Evolutionary conservation across 169 alveolate species (phyloP).

Genomic region (Plasmodium chabaudi): DNA sequence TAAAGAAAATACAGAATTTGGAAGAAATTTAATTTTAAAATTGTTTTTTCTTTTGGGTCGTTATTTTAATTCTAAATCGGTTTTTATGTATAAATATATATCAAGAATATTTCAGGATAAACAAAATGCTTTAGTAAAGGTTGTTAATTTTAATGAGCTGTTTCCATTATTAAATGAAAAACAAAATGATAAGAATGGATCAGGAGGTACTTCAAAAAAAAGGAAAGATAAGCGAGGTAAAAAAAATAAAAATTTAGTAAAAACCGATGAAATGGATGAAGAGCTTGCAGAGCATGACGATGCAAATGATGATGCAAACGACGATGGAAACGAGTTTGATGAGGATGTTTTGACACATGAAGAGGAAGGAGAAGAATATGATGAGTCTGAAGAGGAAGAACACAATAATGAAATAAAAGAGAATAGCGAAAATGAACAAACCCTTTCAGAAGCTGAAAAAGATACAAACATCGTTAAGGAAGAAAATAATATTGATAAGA

Average conservation of each 20-base stretch:
- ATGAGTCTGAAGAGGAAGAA: background rate
- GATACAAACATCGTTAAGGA: background rate
- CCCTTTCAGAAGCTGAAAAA: background rate
- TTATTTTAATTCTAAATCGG: slow-evolving; percentile 60
- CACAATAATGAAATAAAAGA: slow-evolving; percentile 8
- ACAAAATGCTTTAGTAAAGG: slow-evolving; percentile 8
- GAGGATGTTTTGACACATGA: background rate
- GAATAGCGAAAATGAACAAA: background rate
- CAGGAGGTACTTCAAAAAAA: slow-evolving; percentile 20
- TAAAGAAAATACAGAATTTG: slow-evolving; percentile 72
- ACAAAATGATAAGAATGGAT: slow-evolving; percentile 15
- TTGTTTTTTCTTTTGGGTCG: slow-evolving; percentile 58
- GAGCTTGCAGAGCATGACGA: background rate
- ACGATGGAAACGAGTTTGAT: slow-evolving; percentile 5
- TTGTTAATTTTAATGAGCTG: slow-evolving; percentile 55
- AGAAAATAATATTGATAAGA: slow-evolving; percentile 2
- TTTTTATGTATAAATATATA: slow-evolving; percentile 72
- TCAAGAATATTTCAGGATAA: slow-evolving; percentile 75
- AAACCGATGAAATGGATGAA: slow-evolving; percentile 27
- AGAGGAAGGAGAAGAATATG: background rate
- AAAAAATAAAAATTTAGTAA: slow-evolving; percentile 1
- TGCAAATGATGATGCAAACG: background rate
- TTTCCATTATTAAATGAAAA: slow-evolving; percentile 34
- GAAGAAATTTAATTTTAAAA: slow-evolving; percentile 52
- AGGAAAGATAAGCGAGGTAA: slow-evolving; percentile 9